A percentile compares a stretch with the other conserved stretches of the same genome.
Conservation (phyloP, 2,329 filamentous ascomycete genomes). For the Stemphylium vesicarium region DNA sequence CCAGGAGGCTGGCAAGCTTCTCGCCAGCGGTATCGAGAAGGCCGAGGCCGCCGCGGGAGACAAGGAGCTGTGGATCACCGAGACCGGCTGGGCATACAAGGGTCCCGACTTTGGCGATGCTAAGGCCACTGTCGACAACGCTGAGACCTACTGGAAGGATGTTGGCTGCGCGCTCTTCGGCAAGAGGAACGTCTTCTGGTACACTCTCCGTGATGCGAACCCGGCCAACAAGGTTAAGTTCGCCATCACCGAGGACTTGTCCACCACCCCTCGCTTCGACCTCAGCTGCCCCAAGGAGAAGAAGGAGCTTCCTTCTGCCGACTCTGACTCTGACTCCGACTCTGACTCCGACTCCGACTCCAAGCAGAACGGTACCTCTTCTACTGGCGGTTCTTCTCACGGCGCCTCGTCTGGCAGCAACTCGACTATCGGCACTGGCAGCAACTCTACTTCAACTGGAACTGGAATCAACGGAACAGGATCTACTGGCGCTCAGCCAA, state of each 20-base stretch:
- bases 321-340: constrained; percentile 4
- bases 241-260: constrained; percentile 61
- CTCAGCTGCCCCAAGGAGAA: constrained; percentile 55
- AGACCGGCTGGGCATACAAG: constrained; percentile 46
- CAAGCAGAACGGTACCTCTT: constrained; percentile 23
- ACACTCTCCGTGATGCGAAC: constrained; percentile 52
- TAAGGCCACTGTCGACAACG: constrained; percentile 38
- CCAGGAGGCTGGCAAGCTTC: constrained; percentile 51
- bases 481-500: not conserved
- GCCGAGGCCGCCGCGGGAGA: constrained; percentile 40
- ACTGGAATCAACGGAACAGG: constrained; percentile 6
- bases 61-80: constrained; percentile 49
- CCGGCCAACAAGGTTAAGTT: constrained; percentile 66
- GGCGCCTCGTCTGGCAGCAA: constrained; percentile 19
- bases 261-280: constrained; percentile 60
- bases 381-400: constrained; percentile 18
- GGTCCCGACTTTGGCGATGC: constrained; percentile 40
- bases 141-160: constrained; percentile 41
- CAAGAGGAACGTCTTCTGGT: constrained; percentile 46
- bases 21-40: constrained; percentile 35
- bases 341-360: not conserved
- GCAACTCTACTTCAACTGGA: not conserved
- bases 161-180: constrained; percentile 45
- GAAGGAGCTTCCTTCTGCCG: constrained; percentile 20
- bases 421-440: constrained; percentile 1